Conservation (phyloP, 2,329 filamentous ascomycete species). For the Lachnellula hyalina region DNA sequence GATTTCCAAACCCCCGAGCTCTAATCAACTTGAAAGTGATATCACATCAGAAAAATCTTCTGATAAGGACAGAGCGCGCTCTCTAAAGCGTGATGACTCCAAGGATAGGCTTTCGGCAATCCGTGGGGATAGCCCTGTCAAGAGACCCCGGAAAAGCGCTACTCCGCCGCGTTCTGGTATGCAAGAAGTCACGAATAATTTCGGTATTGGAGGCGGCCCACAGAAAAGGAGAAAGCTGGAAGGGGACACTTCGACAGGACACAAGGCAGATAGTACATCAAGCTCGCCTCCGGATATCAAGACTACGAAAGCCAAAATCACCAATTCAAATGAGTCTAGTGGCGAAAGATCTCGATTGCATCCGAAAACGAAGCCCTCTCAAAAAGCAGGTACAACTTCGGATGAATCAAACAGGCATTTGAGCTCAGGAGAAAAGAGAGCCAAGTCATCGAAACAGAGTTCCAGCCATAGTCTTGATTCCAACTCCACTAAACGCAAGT, state of each 20-base stretch:
- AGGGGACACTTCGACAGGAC: constrained; percentile 32
- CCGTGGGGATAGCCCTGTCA: constrained; percentile 47
- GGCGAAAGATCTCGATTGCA: constrained; percentile 12
- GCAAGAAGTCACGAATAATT: constrained; percentile 43
- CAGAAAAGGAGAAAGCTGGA: constrained; percentile 55
- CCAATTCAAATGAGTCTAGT: constrained; percentile 16
- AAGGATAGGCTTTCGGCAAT: constrained; percentile 46
- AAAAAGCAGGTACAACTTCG: constrained; percentile 7
- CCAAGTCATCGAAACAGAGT: too few species aligned
- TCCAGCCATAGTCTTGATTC: too few species aligned
- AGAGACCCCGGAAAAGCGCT: constrained; percentile 53
- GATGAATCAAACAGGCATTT: constrained; percentile 8
- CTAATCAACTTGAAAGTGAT: constrained; percentile 17
- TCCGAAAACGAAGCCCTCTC: constrained; percentile 11
- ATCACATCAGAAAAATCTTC: constrained; percentile 19
- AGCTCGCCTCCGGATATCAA: constrained; percentile 27
- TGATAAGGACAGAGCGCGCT: constrained; percentile 48
- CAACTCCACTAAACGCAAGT: constrained; percentile 11
- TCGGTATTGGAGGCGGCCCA: constrained; percentile 47
- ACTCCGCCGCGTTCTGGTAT: constrained; percentile 45
- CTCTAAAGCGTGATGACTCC: constrained; percentile 56
- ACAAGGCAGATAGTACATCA: constrained; percentile 20
- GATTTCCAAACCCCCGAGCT: constrained; percentile 10
- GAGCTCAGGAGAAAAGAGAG: constrained; percentile 2
- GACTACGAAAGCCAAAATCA: constrained; percentile 13